Evolutionary conservation across 768 basidiomycete species (phyloP).

Genomic region (Boletales sp.): DNA sequence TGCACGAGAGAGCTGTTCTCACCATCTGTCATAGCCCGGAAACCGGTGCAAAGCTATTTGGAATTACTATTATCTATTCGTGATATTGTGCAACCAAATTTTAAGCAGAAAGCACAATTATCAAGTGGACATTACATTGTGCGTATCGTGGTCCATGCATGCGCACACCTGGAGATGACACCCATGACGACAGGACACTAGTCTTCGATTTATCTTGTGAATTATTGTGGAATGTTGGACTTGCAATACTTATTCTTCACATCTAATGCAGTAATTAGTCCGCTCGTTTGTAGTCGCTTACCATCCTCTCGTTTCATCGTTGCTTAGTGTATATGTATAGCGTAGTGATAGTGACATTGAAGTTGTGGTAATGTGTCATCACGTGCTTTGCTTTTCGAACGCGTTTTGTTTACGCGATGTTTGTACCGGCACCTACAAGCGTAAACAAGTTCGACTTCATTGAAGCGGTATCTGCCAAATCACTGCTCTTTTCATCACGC

Average conservation of each 20-base stretch:
- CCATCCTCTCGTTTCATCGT: not conserved
- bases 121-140: slow-evolving; percentile 72
- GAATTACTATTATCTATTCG: slow-evolving; percentile 57
- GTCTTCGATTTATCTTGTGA: slow-evolving; percentile 30
- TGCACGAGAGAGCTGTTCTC: not conserved
- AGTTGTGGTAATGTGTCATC: slow-evolving; percentile 3
- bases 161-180: not conserved
- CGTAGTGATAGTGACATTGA: slow-evolving; percentile 10
- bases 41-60: slow-evolving; percentile 62
- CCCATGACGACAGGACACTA: slow-evolving; percentile 20
- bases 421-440: slow-evolving; percentile 23
- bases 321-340: not conserved
- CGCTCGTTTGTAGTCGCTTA: not conserved
- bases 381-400: slow-evolving; percentile 19
- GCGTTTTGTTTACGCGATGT: slow-evolving; percentile 32
- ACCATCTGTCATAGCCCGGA: slow-evolving; percentile 30
- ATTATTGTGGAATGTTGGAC: not conserved
- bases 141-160: slow-evolving; percentile 5
- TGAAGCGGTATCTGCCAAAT: not conserved
- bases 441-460: slow-evolving; percentile 34
- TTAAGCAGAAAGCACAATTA: slow-evolving; percentile 68
- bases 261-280: not conserved
- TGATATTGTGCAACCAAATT: slow-evolving; percentile 55
- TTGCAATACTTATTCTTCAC: slow-evolving; percentile 6
- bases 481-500: slow-evolving; percentile 19